phyloP scores from a whole-genome alignment of 2,329 filamentous ascomycete species.

The Pseudogymnoascus sp. region DNA sequence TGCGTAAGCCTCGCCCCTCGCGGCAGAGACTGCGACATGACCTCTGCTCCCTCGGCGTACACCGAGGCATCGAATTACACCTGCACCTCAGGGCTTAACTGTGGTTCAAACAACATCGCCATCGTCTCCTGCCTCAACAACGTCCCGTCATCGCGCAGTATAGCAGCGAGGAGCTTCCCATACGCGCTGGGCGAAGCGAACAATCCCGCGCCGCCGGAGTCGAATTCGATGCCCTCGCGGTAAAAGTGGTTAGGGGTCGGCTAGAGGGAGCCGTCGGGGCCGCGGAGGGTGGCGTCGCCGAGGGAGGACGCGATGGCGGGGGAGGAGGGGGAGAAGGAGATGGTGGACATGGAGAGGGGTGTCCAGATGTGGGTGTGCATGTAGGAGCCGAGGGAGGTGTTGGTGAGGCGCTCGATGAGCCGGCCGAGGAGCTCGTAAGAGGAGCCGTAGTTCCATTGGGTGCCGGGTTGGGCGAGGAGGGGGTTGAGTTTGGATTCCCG shows the following conservation, averaged over 20 bases:
- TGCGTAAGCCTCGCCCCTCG: not conserved
- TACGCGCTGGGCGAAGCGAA: conserved; percentile 9
- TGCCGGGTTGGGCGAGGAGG: not conserved
- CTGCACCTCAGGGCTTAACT: conserved; percentile 4
- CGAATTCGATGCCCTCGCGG: not conserved
- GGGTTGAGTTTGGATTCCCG: not conserved
- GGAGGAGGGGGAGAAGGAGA: conserved; percentile 13
- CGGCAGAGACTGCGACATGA: not conserved
- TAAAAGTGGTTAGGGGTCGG: not conserved
- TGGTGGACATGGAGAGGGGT: conserved; percentile 13
- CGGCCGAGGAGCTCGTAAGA: not conserved
- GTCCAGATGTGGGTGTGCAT: conserved; percentile 4
- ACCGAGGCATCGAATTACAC: not conserved
- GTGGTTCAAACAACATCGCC: conserved; percentile 12
- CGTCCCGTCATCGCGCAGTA: conserved; percentile 11
- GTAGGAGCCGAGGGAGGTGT: conserved; percentile 3
- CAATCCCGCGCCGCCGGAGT: conserved; percentile 10
- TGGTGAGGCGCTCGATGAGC: not conserved
- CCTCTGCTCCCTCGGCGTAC: not conserved
- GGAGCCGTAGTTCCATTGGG: not conserved
- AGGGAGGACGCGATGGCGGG: not conserved
- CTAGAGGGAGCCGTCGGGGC: not conserved
- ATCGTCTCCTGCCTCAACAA: conserved; percentile 9
- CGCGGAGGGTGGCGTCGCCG: not conserved
- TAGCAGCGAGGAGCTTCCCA: conserved; percentile 12